A percentile compares a stretch with the other conserved stretches of the same genome.
Conservation (phyloP, 495 filamentous ascomycete genomes). For the Cercophora newfieldiana region DNA sequence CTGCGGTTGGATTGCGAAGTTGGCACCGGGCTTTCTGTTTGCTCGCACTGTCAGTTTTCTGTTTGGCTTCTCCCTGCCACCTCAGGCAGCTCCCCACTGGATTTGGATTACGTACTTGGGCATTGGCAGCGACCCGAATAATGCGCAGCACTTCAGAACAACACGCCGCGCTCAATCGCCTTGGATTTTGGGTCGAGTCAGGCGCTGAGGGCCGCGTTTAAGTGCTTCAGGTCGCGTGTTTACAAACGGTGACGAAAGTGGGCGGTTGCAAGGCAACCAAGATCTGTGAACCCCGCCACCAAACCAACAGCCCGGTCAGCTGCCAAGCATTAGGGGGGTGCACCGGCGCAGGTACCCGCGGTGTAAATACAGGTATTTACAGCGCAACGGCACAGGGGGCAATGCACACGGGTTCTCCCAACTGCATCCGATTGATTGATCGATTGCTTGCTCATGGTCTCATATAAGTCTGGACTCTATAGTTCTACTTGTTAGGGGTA, state of each 20-base stretch:
- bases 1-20: conserved; percentile 38
- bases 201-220: background rate
- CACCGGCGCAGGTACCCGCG: background rate
- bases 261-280: conserved; percentile 22
- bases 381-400: background rate
- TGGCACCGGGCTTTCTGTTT: conserved; percentile 39
- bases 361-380: conserved; percentile 7
- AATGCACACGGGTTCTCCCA: background rate
- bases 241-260: conserved; percentile 12
- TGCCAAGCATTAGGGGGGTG: background rate
- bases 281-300: conserved; percentile 5
- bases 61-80: conserved; percentile 7
- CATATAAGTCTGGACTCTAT: conserved; percentile 1
- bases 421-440: background rate
- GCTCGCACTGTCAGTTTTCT: conserved; percentile 9
- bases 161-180: background rate
- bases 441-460: background rate
- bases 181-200: conserved; percentile 7
- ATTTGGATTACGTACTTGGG: background rate
- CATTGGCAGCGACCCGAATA: background rate
- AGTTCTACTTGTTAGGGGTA: conserved; percentile 22
- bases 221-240: conserved; percentile 20
- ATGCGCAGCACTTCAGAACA: conserved; percentile 14
- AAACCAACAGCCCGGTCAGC: background rate
- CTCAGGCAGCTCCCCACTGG: background rate